These are phyloP conservation scores for Cryptosporidium sp. DNA, from an alignment of 169 alveolate genomes.

Conservation along the genomic window DNA sequence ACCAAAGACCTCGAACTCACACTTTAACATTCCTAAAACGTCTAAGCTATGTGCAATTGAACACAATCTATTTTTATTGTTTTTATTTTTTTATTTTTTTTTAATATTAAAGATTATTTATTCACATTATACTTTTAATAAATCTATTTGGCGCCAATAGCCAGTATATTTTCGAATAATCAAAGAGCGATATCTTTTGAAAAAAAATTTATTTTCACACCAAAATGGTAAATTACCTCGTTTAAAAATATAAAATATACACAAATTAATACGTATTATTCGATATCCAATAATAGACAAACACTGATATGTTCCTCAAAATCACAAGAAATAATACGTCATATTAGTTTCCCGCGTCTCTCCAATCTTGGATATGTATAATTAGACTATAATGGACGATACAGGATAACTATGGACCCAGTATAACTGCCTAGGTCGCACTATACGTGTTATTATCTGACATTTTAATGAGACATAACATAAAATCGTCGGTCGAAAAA, in stretches of 20 bases:
- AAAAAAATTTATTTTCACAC: background rate
- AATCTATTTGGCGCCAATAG: background rate
- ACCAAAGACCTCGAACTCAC: conserved; percentile 81
- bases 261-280: background rate
- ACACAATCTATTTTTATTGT: background rate
- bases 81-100: too few relatives aligned
- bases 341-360: conserved; percentile 67
- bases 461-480: conserved; percentile 75
- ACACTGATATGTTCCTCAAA: background rate
- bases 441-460: conserved; percentile 75
- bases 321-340: conserved; percentile 12
- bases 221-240: background rate
- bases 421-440: conserved; percentile 69
- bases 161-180: background rate
- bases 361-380: conserved; percentile 76
- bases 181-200: background rate
- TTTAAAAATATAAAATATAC: background rate
- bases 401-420: conserved; percentile 76
- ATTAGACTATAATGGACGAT: conserved; percentile 73
- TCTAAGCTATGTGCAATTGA: background rate
- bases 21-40: conserved; percentile 25
- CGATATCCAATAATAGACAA: conserved; percentile 3
- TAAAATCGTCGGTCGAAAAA: conserved; percentile 71
- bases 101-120: too few relatives aligned
- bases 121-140: too few relatives aligned